Base-by-base conservation (phyloP, 192 early-diverging fungal species). In the Podila minutissima region DNA sequence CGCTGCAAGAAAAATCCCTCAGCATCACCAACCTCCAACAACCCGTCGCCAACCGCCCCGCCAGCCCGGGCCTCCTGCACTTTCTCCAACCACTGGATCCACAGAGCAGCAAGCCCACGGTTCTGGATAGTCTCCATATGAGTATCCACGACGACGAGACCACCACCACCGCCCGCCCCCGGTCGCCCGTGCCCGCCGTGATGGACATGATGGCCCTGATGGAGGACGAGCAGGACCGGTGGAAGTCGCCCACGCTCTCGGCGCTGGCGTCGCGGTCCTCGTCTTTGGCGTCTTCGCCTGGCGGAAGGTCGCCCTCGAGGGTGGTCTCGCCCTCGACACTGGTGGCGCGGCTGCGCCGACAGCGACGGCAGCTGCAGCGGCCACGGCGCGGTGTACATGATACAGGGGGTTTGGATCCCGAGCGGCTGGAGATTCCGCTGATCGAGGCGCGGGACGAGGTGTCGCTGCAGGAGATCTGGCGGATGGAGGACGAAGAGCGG, bases 401-500 rank as follows among this genome's bases (percentile, higher is more conserved):
- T 32, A 26, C 22, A 57, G 51, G n/a, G 33, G 59, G 12, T 3
- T 32, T 53, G 15, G 24, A 48, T 4, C 55, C 71, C 12, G 58
- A 68, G 53, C 20, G 20, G 32, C 28, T 59, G 10, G 71, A 69
- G 17, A 72, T 81, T 3, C 71, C 71, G 8, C 24, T 64, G 66
- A 73, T 81, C 19, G 77, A 81, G 19, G 38, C 66, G 2, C 70
- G 49, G 2, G 77, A 81, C 48, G 71, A 81, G 57, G 28, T 81
- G 41, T 58, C 71, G 20, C 28, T 81, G 57, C 77, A 81, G 20
- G 77, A 81, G 35, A 81, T 81, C 17, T 81, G 77, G 77, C 58
- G 57, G 28, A 73, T 73, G 77, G 77, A 81, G 49, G 77, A 81
- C 24, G 77, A 73, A 11, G 77, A 81, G 37, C 71, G 71, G 6